Evolutionary conservation across 306 rosid species (phyloP).

Genomic region (Cotoneaster glaucophyllus): DNA sequence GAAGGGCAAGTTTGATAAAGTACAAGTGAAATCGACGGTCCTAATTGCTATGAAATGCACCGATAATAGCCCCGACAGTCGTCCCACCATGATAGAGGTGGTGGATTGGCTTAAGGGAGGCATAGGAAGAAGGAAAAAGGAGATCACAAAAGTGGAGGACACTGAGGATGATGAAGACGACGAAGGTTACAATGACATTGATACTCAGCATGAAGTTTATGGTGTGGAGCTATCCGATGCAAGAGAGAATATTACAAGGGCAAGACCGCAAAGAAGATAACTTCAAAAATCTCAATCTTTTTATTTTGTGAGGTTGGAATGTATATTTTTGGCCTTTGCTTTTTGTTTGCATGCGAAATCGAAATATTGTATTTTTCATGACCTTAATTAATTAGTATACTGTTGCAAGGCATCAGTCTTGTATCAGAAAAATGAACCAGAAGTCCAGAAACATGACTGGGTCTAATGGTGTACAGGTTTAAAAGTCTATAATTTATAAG

Average conservation of each 20-base stretch:
- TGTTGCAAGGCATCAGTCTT: not conserved
- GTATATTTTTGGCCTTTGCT: not conserved
- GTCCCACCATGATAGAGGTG: conserved; percentile 58
- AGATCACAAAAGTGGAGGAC: conserved; percentile 8
- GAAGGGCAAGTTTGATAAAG: conserved; percentile 40
- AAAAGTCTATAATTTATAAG: not conserved
- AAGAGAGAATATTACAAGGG: conserved; percentile 14
- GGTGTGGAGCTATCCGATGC: conserved; percentile 21
- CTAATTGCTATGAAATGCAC: conserved; percentile 52
- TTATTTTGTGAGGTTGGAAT: not conserved
- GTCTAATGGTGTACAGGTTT: conserved; percentile 6
- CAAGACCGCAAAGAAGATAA: conserved; percentile 32
- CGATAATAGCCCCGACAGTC: conserved; percentile 32
- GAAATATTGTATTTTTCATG: not conserved
- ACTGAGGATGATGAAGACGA: conserved; percentile 13
- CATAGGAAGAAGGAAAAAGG: conserved; percentile 10
- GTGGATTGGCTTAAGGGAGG: conserved; percentile 48
- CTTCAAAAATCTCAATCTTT: not conserved
- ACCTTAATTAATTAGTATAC: not conserved
- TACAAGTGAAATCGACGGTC: conserved; percentile 35
- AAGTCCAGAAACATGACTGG: not conserved
- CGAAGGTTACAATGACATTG: conserved; percentile 23
- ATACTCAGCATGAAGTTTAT: conserved; percentile 24
- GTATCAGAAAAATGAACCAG: not conserved
- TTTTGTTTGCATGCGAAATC: not conserved